Percentiles rank a stretch among this genome's conserved stretches.
phyloP scores from a whole-genome alignment of 2,329 filamentous ascomycete genomes.

The Aspergillus pseudoterreus region DNA sequence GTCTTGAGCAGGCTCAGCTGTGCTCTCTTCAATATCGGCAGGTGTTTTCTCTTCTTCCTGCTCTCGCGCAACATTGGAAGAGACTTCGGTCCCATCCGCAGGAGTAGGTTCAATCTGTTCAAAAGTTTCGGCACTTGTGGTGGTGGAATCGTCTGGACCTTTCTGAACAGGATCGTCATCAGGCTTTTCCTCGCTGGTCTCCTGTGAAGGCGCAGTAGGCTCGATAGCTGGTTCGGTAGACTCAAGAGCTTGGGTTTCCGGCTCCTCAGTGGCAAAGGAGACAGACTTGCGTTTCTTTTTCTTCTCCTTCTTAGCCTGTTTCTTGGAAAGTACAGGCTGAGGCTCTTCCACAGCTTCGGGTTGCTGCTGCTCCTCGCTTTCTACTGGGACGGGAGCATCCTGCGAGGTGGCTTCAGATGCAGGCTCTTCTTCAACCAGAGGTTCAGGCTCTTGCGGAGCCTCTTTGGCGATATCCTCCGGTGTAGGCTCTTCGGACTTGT shows the following conservation, averaged over 20 bases:
- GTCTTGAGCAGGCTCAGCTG: background rate
- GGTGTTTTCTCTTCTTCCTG: background rate
- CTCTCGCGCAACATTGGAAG: background rate
- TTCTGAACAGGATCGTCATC: background rate
- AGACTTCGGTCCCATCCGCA: background rate
- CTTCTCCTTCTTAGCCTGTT: constrained; percentile 40
- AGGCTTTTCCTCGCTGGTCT: background rate
- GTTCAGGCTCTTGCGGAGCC: background rate
- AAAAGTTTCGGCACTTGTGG: too few species aligned
- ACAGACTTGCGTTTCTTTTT: constrained; percentile 27
- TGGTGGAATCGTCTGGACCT: background rate
- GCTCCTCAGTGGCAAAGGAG: constrained; percentile 19
- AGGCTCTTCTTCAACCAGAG: background rate
- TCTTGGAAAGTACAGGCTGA: constrained; percentile 19
- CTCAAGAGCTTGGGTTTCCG: constrained; percentile 4
- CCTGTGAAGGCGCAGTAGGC: background rate
- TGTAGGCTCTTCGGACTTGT: background rate
- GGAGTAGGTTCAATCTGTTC: background rate
- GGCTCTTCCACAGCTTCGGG: constrained; percentile 6
- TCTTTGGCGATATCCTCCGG: constrained; percentile 1
- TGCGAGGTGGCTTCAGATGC: background rate
- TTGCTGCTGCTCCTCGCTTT: background rate
- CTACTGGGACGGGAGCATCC: background rate
- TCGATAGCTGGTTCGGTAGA: constrained; percentile 1
- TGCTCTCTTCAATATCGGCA: background rate